Evolutionary conservation across 352 stramenopile genomes (phyloP), one percentile per base, ranked within the genome.

Genomic region (Phytophthora multivora): DNA sequence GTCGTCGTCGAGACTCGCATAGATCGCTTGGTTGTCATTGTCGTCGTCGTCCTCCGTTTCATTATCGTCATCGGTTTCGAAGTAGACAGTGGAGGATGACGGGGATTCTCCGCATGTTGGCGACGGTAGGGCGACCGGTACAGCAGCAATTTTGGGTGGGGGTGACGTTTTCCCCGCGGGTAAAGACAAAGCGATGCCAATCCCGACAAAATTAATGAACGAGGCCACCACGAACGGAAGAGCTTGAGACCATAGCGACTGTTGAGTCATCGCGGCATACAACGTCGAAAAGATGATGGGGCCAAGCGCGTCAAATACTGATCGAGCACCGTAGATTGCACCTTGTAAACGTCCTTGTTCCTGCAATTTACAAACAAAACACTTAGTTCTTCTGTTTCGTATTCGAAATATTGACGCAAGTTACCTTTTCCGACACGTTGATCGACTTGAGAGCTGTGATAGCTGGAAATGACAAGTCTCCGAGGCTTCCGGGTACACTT

Each of bases 301-400:
- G 4, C 85, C 85, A 2, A 68, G 59, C 0, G 83, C 85, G 51
- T 88, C 77, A 39, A 90, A 86, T 30, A 94, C 70, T 5, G 79
- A 82, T 6, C 83, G 78, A 12, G 71, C 81, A 5, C 77, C 80
- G 59, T 92, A 92, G 18, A 94, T 86, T 15, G 83, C 83, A 2
- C 86, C 86, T 74, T 94, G 83, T 0, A 94, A 57, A 15, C 76
- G 81, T 25, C 86, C 81, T 84, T 92, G 86, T 38, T 94, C 86
- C 67, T 88, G 38, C 23, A 43, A 13, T 38, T 23, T 31, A 28
- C 12, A 51, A 21, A 45, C 25, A 3, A 39, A 70, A 19, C 6
- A 46, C 19, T 1, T 19, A 9, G 16, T 4, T 26, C 7, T 25
- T 26, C 12, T 3, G 2, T 35, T 36, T 36, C 21, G 12, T 16